Evolutionary conservation across 495 filamentous ascomycete species (phyloP), one percentile per base, ranked within the genome.

Genomic region (Penicillium psychrofluorescens): DNA sequence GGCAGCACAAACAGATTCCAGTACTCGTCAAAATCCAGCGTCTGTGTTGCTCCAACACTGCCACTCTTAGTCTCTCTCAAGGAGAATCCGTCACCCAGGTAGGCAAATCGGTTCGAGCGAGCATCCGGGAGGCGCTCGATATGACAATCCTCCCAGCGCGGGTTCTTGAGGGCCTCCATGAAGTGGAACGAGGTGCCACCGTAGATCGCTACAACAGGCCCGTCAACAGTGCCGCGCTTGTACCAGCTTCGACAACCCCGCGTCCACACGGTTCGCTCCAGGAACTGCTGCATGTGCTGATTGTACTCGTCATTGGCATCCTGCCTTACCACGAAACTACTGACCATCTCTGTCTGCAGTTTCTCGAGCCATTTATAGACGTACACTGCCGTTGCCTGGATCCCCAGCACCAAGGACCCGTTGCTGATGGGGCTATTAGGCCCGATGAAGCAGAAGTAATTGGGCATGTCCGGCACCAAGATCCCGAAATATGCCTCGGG

Each of bases 91-190:
- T 75, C 66, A 5, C 75, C 72, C 44, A 76, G 45, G 54, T 68
- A 77, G 6, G 62, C 54, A 51, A 76, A 76, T 29, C 73, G 54
- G 38, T 76, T 75, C 6, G 48, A 52, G 5, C 52, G 50, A 35
- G 49, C 41, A 67, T 70, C 49, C 51, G 38, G 39, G 0, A 36
- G 31, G 6, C 58, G 48, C 63, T 48, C 14, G 9, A 51, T 43
- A 3, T 72, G 55, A 49, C 62, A 78, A 46, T 77, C 73, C 33
- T 77, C 73, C 33, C 55, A 54, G 3, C 73, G 59, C 1, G 69
- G 59, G 41, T 67, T 63, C 38, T 63, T 55, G 27, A 78, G 40
- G 7, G 66, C 61, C 36, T 79, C 73, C 30, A 75, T 67, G 51
- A 73, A 77, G 40, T 74, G 70, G 28, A 72, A 51, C 5, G 59